A percentile compares a stretch with the other conserved stretches of the same genome.
Evolutionary conservation across 2,329 filamentous ascomycete genomes (phyloP).

Genomic region (Bisporella sp.): DNA sequence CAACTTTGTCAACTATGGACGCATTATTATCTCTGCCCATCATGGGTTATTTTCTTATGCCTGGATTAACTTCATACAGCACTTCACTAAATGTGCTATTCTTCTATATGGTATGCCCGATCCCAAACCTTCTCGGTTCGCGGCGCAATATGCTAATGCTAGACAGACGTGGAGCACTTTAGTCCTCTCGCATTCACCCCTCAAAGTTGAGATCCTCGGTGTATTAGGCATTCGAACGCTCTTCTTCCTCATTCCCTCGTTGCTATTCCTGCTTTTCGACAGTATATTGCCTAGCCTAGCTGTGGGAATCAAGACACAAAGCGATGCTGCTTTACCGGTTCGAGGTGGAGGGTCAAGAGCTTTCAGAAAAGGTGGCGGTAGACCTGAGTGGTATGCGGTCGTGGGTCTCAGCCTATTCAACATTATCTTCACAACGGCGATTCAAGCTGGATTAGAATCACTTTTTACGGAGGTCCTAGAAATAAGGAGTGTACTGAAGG

Average conservation of each 20-base stretch:
- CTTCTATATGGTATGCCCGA: slow-evolving; percentile 73
- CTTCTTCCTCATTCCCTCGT: slow-evolving; percentile 67
- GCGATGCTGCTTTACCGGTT: slow-evolving; percentile 40
- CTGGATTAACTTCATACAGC: slow-evolving; percentile 58
- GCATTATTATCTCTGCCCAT: slow-evolving; percentile 67
- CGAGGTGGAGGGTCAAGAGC: slow-evolving; percentile 31
- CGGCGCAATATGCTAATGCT: slow-evolving; percentile 25
- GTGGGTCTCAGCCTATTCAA: slow-evolving; percentile 49
- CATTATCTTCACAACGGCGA: slow-evolving; percentile 40
- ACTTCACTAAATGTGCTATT: slow-evolving; percentile 81
- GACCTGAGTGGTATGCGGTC: slow-evolving; percentile 38
- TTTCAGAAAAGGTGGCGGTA: slow-evolving; percentile 30
- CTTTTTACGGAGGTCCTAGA: slow-evolving; percentile 45
- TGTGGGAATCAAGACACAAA: slow-evolving; percentile 62
- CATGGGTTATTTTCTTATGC: slow-evolving; percentile 58
- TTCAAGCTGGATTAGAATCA: slow-evolving; percentile 50
- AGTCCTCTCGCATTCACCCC: slow-evolving; percentile 66
- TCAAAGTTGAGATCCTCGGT: slow-evolving; percentile 69
- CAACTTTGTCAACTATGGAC: slow-evolving; percentile 40
- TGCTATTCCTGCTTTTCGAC: slow-evolving; percentile 69
- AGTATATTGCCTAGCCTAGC: slow-evolving; percentile 61
- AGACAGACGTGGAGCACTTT: slow-evolving; percentile 72
- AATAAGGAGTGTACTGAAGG: slow-evolving; percentile 46
- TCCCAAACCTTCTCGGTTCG: too few relatives aligned
- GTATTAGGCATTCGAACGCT: slow-evolving; percentile 59